These are phyloP conservation scores for Solanum virginianum DNA, from an alignment of 257 asterid genomes.

Conservation along the genomic window DNA sequence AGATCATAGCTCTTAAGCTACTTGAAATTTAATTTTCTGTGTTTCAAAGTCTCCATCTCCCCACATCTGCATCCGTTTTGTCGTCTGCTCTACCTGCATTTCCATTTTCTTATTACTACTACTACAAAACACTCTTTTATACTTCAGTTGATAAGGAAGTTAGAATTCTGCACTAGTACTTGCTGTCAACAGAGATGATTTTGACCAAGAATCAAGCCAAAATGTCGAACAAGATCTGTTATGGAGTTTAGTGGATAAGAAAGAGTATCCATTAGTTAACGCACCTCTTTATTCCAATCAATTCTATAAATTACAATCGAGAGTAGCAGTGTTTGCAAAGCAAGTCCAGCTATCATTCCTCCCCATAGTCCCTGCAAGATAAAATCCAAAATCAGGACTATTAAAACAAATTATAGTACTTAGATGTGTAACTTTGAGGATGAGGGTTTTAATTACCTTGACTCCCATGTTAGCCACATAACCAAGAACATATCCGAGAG, in stretches of 20 bases:
- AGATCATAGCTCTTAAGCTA: neutral
- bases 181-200: no score
- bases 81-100: slow-evolving; percentile 47
- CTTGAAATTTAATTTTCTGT: neutral
- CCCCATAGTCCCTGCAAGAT: slow-evolving; percentile 61
- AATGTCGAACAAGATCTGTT: neutral
- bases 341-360: slow-evolving; percentile 64
- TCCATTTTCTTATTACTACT: neutral
- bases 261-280: neutral
- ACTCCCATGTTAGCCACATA: slow-evolving; percentile 47
- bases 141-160: neutral
- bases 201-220: neutral
- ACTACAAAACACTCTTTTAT: neutral
- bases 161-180: neutral
- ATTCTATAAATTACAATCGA: slow-evolving; percentile 35
- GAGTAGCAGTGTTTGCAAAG: slow-evolving; percentile 53
- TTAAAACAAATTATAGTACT: neutral
- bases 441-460: slow-evolving; percentile 10
- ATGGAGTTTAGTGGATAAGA: neutral
- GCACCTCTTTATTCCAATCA: slow-evolving; percentile 63
- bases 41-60: slow-evolving; percentile 33
- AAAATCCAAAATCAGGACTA: neutral
- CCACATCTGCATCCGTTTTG: slow-evolving; percentile 52
- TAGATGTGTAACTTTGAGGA: neutral
- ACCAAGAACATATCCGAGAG: slow-evolving; percentile 58